A percentile compares a stretch with the other conserved stretches of the same genome.
Evolutionary conservation across 805 yeast species (phyloP).

Genomic region (Candida namnaoensis): DNA sequence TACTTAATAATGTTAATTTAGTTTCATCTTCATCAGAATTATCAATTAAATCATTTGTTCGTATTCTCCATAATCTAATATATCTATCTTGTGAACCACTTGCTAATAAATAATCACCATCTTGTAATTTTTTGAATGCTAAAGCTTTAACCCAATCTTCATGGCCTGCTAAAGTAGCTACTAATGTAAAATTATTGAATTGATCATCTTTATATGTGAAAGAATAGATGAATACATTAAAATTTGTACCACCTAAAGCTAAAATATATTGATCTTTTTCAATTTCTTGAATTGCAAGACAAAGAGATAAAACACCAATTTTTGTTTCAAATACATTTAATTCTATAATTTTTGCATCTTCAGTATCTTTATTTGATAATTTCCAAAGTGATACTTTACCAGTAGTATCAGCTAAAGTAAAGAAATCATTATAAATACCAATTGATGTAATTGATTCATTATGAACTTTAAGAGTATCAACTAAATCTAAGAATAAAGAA

Average conservation of each 20-base stretch:
- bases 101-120: conserved; percentile 60
- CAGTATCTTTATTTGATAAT: conserved; percentile 7
- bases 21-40: conserved; percentile 44
- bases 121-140: conserved; percentile 38
- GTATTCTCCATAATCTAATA: conserved; percentile 81
- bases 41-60: conserved; percentile 45
- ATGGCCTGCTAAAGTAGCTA: conserved; percentile 72
- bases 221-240: conserved; percentile 43
- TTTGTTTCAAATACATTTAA: conserved; percentile 26
- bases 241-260: conserved; percentile 69
- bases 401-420: conserved; percentile 57
- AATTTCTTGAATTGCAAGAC: conserved; percentile 25
- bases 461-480: conserved; percentile 31
- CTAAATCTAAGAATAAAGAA: conserved; percentile 9
- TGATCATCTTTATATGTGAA: conserved; percentile 19
- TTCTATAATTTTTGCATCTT: conserved; percentile 11
- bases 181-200: conserved; percentile 21
- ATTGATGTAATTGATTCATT: conserved; percentile 46
- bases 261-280: conserved; percentile 30
- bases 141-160: conserved; percentile 93
- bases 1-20: conserved; percentile 49
- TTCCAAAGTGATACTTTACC: conserved; percentile 52
- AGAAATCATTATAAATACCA: conserved; percentile 26
- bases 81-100: conserved; percentile 91
- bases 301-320: conserved; percentile 41